A percentile compares a stretch with the other conserved stretches of the same genome.
These are phyloP conservation scores for Phytophthora cryptogea DNA, from an alignment of 352 stramenopile genomes.

Conservation along the genomic window DNA sequence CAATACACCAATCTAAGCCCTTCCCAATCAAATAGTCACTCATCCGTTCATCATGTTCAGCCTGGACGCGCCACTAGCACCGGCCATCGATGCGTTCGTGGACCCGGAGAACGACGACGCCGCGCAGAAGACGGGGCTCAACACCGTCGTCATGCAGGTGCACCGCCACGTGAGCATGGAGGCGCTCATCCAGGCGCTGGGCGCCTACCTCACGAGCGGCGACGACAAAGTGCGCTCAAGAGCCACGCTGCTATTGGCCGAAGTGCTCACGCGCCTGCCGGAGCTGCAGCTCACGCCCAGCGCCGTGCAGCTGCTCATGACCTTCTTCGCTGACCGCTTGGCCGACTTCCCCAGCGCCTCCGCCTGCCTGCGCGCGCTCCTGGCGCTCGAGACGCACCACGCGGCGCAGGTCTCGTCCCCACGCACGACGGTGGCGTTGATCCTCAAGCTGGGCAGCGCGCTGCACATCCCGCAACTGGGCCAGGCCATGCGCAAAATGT, in stretches of 20 bases:
- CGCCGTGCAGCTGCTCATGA: slow-evolving; percentile 76
- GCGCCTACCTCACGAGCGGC: slow-evolving; percentile 62
- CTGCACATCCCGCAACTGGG: slow-evolving; percentile 83
- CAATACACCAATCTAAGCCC: no score
- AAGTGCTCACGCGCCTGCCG: slow-evolving; percentile 88
- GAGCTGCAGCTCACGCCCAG: slow-evolving; percentile 76
- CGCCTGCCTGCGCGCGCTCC: slow-evolving; percentile 73
- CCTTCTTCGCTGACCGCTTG: slow-evolving; percentile 87
- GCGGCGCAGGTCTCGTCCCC: slow-evolving; percentile 54
- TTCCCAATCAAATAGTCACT: no score
- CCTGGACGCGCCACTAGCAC: slow-evolving; percentile 81
- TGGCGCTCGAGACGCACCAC: slow-evolving; percentile 79
- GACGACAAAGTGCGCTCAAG: slow-evolving; percentile 85
- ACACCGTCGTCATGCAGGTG: slow-evolving; percentile 89
- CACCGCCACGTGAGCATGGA: slow-evolving; percentile 80
- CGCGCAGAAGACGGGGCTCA: slow-evolving; percentile 84
- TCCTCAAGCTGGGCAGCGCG: slow-evolving; percentile 65
- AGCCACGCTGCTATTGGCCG: slow-evolving; percentile 82
- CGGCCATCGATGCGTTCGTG: slow-evolving; percentile 86
- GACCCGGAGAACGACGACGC: slow-evolving; percentile 85
- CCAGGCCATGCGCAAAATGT: slow-evolving; percentile 88
- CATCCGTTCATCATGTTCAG: slow-evolving; percentile 62
- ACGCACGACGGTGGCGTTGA: slow-evolving; percentile 53
- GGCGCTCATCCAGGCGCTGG: slow-evolving; percentile 81
- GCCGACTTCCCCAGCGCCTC: slow-evolving; percentile 84